Conservation (phyloP, 768 basidiomycete species). For the Lactarius pseudohatsudake region DNA sequence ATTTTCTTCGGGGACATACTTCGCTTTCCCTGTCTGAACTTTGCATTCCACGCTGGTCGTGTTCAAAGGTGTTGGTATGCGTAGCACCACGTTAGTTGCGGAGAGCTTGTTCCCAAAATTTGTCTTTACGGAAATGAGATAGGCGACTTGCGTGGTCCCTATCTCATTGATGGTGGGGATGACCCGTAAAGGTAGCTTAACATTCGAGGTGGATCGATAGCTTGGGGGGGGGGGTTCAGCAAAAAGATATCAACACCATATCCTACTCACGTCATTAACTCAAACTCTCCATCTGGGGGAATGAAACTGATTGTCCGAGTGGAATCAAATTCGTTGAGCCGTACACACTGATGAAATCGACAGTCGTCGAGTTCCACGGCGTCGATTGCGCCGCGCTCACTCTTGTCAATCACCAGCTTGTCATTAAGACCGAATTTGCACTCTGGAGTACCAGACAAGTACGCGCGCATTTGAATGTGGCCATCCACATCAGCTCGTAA, state of each 20-base stretch:
- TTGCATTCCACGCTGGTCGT: constrained; percentile 92
- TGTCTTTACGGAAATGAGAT: constrained; percentile 82
- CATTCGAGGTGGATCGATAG: constrained; percentile 94
- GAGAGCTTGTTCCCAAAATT: constrained; percentile 91
- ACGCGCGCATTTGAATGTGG: constrained; percentile 97
- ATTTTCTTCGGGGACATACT: constrained; percentile 95
- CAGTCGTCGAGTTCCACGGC: constrained; percentile 98
- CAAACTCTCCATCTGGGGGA: constrained; percentile 98
- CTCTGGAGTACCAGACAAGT: constrained; percentile 94
- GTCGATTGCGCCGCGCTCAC: constrained; percentile 54
- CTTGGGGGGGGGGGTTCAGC: constrained; percentile 44
- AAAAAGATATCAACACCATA: background rate
- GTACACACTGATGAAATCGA: constrained; percentile 97
- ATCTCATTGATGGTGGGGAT: constrained; percentile 92
- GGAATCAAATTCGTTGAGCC: constrained; percentile 91
- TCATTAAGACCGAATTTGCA: constrained; percentile 99
- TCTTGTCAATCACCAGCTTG: constrained; percentile 95
- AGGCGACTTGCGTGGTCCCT: constrained; percentile 89
- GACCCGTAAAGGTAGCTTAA: constrained; percentile 89
- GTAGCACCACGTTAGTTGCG: constrained; percentile 87
- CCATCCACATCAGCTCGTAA: constrained; percentile 97
- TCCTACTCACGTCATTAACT: constrained; percentile 82
- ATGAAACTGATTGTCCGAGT: constrained; percentile 94
- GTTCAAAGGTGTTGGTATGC: constrained; percentile 96
- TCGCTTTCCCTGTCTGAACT: constrained; percentile 90